These are phyloP conservation scores for Raphidocelis subcapitata DNA, from an alignment of 139 green algal genomes.

Conservation along the genomic window DNA sequence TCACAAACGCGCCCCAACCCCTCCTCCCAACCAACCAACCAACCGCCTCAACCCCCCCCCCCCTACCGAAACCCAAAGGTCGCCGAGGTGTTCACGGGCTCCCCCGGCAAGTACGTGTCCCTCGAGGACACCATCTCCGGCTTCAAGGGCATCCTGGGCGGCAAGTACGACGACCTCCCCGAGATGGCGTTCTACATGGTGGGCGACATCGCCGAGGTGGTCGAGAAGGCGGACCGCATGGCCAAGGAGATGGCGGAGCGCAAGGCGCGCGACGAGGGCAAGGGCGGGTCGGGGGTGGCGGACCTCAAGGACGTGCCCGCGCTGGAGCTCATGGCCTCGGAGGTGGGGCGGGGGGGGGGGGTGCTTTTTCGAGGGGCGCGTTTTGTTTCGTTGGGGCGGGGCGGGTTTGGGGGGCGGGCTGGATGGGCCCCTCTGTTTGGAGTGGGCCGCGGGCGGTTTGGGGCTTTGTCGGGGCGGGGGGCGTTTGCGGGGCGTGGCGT, in stretches of 20 bases:
- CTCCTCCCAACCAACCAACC: no score
- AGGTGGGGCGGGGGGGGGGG: no score
- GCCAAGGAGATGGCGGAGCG: conserved; percentile 67
- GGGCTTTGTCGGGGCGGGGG: no score
- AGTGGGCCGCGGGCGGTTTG: no score
- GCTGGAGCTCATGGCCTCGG: conserved; percentile 45
- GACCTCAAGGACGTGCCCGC: conserved; percentile 55
- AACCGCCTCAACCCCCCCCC: background rate
- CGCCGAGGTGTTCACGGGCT: conserved; percentile 98
- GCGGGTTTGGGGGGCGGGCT: no score
- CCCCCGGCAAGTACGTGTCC: conserved; percentile 96
- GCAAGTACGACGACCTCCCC: conserved; percentile 98
- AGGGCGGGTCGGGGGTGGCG: conserved; percentile 4
- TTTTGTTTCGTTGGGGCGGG: no score
- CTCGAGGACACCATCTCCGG: conserved; percentile 92
- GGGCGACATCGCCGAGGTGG: conserved; percentile 83
- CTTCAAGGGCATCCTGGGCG: conserved; percentile 91
- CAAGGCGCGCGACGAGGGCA: conserved; percentile 36
- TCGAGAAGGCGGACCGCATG: conserved; percentile 87
- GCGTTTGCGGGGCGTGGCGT: no score
- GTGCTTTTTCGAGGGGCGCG: no score
- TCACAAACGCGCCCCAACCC: no score
- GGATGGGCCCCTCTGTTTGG: no score
- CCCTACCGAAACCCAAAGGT: no score
- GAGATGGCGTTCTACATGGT: conserved; percentile 99